Evolutionary conservation across 2,329 filamentous ascomycete species (phyloP), one percentile per base, ranked within the genome.

Genomic region (Colletotrichum acutatum): DNA sequence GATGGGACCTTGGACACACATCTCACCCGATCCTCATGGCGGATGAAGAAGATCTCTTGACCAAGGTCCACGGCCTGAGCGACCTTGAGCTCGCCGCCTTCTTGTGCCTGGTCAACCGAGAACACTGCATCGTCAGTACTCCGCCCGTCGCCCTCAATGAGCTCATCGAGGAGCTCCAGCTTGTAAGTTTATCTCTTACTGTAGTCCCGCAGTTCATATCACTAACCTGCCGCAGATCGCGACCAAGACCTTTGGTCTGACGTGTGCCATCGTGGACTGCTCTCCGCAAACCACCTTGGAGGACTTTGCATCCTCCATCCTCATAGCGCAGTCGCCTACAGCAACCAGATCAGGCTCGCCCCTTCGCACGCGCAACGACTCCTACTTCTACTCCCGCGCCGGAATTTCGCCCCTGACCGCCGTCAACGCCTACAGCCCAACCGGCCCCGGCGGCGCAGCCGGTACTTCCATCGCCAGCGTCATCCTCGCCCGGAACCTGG

Each of bases 91-190:
- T 98, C 72, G 97, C 96, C 28, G 85, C 93, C 16, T 88, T 98
- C 53, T 89, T 98, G 63, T 95, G 93, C 79, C 89, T 98, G 64
- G 88, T 95, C 74, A 91, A 92, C 72, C 89, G 92, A 76, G 94
- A 98, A 82, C 95, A 98, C 82, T 98, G 95, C 84, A 91, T 98
- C 77, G 91, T 98, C 79, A 93, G 95, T 82, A 93, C 94, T 19
- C 89, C 91, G 2, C 81, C 84, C 5, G 84, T 89, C 46, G 84
- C 86, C 65, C 83, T 96, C 69, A 87, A 93, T 80, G 88, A 91
- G 75, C 86, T 97, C n/a, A 87, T 92, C 56, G 87, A 90, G 65
- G 95, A 97, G 82, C 85, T 98, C 26, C 88, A 90, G 75, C 84
- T 97, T 79, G 93, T 94, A 83, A 53, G 79, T 71, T 28, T 8